Base-by-base conservation (phyloP, 345 rosid species). In the Gynandropsis gynandra region DNA sequence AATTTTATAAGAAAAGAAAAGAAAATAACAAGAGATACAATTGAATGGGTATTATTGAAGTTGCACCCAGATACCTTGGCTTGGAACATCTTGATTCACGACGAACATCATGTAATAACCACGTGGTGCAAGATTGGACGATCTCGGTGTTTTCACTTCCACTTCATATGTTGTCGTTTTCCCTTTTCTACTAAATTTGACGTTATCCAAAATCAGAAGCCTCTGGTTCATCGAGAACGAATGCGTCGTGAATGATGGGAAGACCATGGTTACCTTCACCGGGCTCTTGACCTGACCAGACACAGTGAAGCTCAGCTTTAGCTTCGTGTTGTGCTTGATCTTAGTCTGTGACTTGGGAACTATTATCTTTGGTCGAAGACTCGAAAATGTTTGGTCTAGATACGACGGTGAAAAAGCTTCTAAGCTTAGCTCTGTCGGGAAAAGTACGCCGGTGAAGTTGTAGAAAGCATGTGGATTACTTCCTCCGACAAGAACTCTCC, bases 151-250 rank as follows among this genome's bases (percentile, higher is more conserved):
- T 14, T 45, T 75, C 5, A 76, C 80, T 40, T 62, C 49, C 39
- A 85, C 61, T 50, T 64, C 65, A 35, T 76, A 83, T 9, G 8
- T 52, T 0, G 29, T 5, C 29, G 60, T 16, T 47, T 20, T 43
- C 72, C 80, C 27, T 53, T 11, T 47, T 2, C 50, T 35, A 1
- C 58, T 70, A 14, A 73, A 60, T 5, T 20, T 61, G 10, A 68
- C 72, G 16, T 54, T 72, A 20, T 71, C 81, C 16, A 89, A 78
- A 40, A 74, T 66, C 48, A 89, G 32, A 72, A 81, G 36, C 59
- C 95, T 80, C 17, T 86, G 97, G 24, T 75, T 89, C 94, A 81
- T 81, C 0, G 94, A 72, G 67, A 74, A 86, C 0, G 84, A 73
- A 74, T 89, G 97, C 0, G 97, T 89, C 7, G 71, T 76, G 57